Percentiles rank a stretch among this genome's conserved stretches.
These are phyloP conservation scores for Odontarrhena argentea DNA, from an alignment of 345 rosid species.

Conservation along the genomic window DNA sequence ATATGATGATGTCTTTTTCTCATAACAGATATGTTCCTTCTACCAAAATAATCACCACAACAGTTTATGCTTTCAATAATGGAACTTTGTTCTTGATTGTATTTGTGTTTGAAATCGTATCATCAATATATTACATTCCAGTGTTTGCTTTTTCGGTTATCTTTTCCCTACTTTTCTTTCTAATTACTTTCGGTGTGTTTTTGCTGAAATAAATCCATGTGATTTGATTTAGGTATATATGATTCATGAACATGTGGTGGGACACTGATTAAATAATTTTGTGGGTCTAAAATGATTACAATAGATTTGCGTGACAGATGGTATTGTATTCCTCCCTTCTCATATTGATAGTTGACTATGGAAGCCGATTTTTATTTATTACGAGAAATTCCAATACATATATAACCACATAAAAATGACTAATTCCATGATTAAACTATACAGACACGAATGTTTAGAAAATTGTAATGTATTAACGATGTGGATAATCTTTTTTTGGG, in stretches of 20 bases:
- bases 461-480: too few relatives aligned
- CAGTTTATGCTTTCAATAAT: conserved; percentile 16
- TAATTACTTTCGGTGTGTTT: conserved; percentile 5
- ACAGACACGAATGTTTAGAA: too few relatives aligned
- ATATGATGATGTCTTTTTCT: conserved; percentile 4
- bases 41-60: conserved; percentile 9
- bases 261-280: not conserved
- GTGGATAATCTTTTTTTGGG: too few relatives aligned
- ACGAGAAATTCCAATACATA: not conserved
- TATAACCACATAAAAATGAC: too few relatives aligned
- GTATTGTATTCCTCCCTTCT: conserved; percentile 8
- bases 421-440: too few relatives aligned
- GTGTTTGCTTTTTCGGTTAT: not conserved
- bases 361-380: not conserved
- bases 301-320: conserved; percentile 9
- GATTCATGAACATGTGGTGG: conserved; percentile 27
- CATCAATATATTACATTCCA: not conserved
- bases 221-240: conserved; percentile 14
- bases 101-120: conserved; percentile 19
- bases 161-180: too few relatives aligned
- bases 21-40: conserved; percentile 1
- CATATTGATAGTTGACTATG: not conserved
- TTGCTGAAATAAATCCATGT: conserved; percentile 32
- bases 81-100: not conserved
- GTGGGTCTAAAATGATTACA: not conserved